phyloP scores from a whole-genome alignment of 148 eudicot species.

The Salicornia ramosissima region DNA sequence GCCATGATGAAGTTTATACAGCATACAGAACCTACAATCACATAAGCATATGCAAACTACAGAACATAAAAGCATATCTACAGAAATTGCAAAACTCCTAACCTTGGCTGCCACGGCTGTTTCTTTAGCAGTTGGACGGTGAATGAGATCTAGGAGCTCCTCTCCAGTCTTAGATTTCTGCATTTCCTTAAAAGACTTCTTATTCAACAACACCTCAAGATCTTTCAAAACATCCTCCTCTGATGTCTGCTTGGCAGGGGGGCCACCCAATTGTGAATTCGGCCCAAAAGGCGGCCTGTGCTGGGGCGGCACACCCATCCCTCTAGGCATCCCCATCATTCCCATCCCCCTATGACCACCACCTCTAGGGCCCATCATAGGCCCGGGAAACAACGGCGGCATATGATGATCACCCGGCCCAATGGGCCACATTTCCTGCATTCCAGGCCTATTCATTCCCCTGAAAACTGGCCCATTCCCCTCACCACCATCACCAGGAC shows the following conservation, averaged over 20 bases:
- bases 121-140: constrained; percentile 85
- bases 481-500: constrained; percentile 26
- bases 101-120: constrained; percentile 89
- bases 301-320: constrained; percentile 59
- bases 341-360: constrained; percentile 57
- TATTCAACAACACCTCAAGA: constrained; percentile 72
- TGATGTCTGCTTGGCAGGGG: constrained; percentile 39
- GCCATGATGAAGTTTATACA: not conserved
- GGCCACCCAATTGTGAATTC: constrained; percentile 30
- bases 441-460: constrained; percentile 37
- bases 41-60: not conserved
- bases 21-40: not conserved
- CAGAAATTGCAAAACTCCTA: not conserved
- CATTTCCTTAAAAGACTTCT: constrained; percentile 77
- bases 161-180: constrained; percentile 95
- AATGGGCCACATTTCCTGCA: constrained; percentile 54
- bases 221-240: constrained; percentile 89
- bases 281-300: constrained; percentile 54
- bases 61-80: not conserved
- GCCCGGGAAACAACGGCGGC: constrained; percentile 44
- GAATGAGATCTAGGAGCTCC: constrained; percentile 85
- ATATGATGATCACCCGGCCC: constrained; percentile 42
- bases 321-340: constrained; percentile 55
- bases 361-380: constrained; percentile 50
- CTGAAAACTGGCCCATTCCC: constrained; percentile 26